phyloP scores from a whole-genome alignment of 2,329 filamentous ascomycete species.

The Chaetomiaceae sp. region DNA sequence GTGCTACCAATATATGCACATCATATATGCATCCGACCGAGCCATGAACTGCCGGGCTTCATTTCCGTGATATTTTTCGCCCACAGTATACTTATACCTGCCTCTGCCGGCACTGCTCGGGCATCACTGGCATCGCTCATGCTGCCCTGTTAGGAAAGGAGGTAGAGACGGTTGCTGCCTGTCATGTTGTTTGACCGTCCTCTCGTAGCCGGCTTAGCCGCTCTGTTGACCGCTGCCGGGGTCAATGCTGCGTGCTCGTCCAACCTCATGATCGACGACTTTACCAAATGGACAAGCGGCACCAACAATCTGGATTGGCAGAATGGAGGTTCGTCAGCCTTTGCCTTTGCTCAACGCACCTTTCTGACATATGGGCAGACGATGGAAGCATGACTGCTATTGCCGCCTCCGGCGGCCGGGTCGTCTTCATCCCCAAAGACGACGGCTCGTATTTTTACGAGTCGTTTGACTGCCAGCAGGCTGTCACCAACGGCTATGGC shows the following conservation, averaged over 20 bases:
- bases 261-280: slow-evolving; percentile 31
- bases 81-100: slow-evolving; percentile 4
- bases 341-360: not conserved
- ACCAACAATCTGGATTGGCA: slow-evolving; percentile 28
- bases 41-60: slow-evolving; percentile 1
- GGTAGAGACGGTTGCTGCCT: slow-evolving; percentile 6
- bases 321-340: slow-evolving; percentile 27
- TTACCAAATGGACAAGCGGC: slow-evolving; percentile 27
- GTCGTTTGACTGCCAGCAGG: slow-evolving; percentile 45
- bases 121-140: not conserved
- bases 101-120: not conserved
- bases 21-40: slow-evolving; percentile 10
- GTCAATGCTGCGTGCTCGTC: slow-evolving; percentile 27
- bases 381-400: slow-evolving; percentile 39
- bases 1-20: not conserved
- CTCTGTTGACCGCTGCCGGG: slow-evolving; percentile 19
- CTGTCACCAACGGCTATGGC: slow-evolving; percentile 43
- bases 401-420: slow-evolving; percentile 39
- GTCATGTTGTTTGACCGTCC: slow-evolving; percentile 23
- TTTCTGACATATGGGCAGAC: slow-evolving; percentile 36
- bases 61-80: not conserved
- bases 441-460: slow-evolving; percentile 50
- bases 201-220: slow-evolving; percentile 22
- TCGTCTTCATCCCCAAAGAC: slow-evolving; percentile 47
- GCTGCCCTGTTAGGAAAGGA: not conserved